A percentile compares a stretch with the other conserved stretches of the same genome.
phyloP scores from a whole-genome alignment of 495 filamentous ascomycete species.

The Evernia prunastri region DNA sequence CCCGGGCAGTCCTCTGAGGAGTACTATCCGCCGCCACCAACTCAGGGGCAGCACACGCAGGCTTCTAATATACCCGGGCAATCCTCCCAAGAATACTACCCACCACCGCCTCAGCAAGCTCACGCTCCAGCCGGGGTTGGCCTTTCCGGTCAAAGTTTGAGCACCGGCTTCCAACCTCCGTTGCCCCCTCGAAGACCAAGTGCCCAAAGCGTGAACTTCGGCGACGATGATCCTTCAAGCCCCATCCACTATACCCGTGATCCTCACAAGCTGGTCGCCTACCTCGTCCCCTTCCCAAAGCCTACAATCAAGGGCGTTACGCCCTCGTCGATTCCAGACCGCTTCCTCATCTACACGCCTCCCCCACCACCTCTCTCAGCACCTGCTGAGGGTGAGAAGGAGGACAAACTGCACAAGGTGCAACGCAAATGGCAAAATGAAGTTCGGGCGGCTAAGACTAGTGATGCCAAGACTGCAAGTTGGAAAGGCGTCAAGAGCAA shows the following conservation, averaged over 20 bases:
- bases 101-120: constrained; percentile 10
- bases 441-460: constrained; percentile 35
- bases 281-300: constrained; percentile 38
- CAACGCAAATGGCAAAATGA: constrained; percentile 39
- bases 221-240: constrained; percentile 26
- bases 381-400: constrained; percentile 35
- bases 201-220: constrained; percentile 16
- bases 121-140: constrained; percentile 4
- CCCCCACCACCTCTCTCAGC: constrained; percentile 32
- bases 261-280: constrained; percentile 34
- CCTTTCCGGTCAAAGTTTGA: neutral
- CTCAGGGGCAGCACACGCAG: neutral
- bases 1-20: neutral
- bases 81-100: neutral
- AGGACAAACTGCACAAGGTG: constrained; percentile 34
- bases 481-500: constrained; percentile 38
- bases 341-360: constrained; percentile 39
- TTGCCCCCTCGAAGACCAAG: constrained; percentile 6
- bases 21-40: neutral
- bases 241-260: constrained; percentile 31
- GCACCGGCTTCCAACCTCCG: neutral
- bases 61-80: neutral
- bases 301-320: constrained; percentile 27
- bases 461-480: constrained; percentile 30
- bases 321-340: constrained; percentile 27